phyloP scores from a whole-genome alignment of 352 stramenopile species.

The Globisporangium emineosum region DNA sequence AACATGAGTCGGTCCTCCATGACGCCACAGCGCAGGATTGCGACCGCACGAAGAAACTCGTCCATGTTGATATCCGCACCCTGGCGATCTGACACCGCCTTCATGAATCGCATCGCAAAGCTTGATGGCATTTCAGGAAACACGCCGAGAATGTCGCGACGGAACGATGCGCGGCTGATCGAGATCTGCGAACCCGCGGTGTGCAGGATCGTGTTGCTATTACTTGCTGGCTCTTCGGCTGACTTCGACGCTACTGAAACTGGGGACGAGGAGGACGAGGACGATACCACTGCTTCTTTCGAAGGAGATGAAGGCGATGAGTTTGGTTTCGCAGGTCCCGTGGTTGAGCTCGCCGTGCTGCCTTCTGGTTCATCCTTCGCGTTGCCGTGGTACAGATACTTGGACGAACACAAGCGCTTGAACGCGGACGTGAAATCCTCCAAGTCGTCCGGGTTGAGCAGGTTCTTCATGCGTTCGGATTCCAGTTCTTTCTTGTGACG shows the following conservation, averaged over 20 bases:
- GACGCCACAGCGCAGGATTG: constrained; percentile 68
- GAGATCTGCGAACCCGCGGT: constrained; percentile 77
- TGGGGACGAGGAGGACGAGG: constrained; percentile 35
- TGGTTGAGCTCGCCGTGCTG: constrained; percentile 18
- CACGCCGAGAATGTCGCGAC: constrained; percentile 82
- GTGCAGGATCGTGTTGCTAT: constrained; percentile 48
- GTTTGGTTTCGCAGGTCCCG: constrained; percentile 18
- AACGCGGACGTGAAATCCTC: constrained; percentile 77
- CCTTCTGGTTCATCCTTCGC: constrained; percentile 28
- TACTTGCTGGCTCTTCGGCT: constrained; percentile 31
- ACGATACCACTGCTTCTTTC: constrained; percentile 22
- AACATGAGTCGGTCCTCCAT: constrained; percentile 78
- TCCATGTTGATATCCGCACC: constrained; percentile 87
- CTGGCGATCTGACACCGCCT: constrained; percentile 80
- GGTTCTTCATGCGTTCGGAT: constrained; percentile 85
- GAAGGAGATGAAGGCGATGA: constrained; percentile 22
- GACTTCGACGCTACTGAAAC: constrained; percentile 28
- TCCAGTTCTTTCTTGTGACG: constrained; percentile 87
- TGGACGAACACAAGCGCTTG: constrained; percentile 78
- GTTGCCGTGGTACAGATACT: constrained; percentile 76
- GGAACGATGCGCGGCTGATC: constrained; percentile 81
- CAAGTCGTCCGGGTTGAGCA: constrained; percentile 55
- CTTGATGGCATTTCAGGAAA: constrained; percentile 88
- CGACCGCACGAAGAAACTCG: constrained; percentile 78
- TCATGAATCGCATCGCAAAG: constrained; percentile 89